phyloP scores from a whole-genome alignment of 179 eudicot genomes.

The Vitellaria paradoxa region DNA sequence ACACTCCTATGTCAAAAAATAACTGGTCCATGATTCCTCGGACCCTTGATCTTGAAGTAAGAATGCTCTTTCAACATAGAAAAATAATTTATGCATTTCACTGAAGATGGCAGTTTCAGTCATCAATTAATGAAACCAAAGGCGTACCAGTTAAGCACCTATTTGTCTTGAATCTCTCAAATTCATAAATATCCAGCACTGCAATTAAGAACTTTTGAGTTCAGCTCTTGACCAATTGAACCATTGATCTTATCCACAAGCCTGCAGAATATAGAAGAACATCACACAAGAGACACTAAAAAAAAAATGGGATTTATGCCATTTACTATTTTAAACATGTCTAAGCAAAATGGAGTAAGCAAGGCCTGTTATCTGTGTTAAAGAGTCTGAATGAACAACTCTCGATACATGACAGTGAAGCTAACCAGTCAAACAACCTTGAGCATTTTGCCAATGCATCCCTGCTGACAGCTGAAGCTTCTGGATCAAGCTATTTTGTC shows the following conservation, averaged over 20 bases:
- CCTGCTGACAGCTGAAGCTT: slow-evolving; percentile 78
- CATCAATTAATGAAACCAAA: slow-evolving; percentile 37
- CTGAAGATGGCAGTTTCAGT: slow-evolving; percentile 7
- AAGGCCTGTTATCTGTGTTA: not conserved
- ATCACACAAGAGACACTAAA: not conserved
- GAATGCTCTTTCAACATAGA: slow-evolving; percentile 8
- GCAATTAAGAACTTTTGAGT: slow-evolving; percentile 79
- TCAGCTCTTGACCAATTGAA: slow-evolving; percentile 90
- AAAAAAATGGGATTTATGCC: not conserved
- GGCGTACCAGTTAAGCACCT: slow-evolving; percentile 87
- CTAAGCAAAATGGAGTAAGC: not conserved
- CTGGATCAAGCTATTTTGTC: slow-evolving; percentile 85
- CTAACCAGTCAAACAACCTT: slow-evolving; percentile 92
- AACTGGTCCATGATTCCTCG: not conserved
- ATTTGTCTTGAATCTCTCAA: slow-evolving; percentile 99
- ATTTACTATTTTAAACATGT: not conserved
- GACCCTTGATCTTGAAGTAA: not conserved
- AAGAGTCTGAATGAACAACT: not conserved
- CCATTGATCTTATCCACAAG: slow-evolving; percentile 82
- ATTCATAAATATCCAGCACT: slow-evolving; percentile 93
- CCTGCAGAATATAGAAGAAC: slow-evolving; percentile 42
- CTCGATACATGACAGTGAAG: slow-evolving; percentile 11
- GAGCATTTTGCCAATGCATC: slow-evolving; percentile 96
- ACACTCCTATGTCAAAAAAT: no score
- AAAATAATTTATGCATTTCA: not conserved